A percentile compares a stretch with the other conserved stretches of the same genome.
Conservation (phyloP, 116 monocot genomes). For the Phalaenopsis hybrid region DNA sequence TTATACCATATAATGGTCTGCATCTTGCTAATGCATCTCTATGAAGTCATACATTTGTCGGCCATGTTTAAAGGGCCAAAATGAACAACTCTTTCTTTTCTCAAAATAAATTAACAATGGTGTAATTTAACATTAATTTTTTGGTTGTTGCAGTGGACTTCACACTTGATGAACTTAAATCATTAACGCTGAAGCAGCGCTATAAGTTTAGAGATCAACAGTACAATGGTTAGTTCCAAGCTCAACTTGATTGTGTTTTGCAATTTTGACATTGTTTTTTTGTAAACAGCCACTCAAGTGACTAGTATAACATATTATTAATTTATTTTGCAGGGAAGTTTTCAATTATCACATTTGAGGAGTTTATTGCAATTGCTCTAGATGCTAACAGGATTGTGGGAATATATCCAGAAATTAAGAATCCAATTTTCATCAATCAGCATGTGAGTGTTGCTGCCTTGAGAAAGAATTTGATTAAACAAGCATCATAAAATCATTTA, state of each 20-base stretch:
- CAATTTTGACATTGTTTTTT: neutral
- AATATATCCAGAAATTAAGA: constrained; percentile 96
- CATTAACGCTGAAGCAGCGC: constrained; percentile 69
- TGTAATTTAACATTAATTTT: neutral
- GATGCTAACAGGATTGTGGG: constrained; percentile 78
- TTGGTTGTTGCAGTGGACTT: constrained; percentile 63
- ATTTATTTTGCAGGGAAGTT: constrained; percentile 46
- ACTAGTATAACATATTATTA: neutral
- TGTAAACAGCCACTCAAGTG: neutral
- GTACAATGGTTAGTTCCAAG: constrained; percentile 71
- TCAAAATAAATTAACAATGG: neutral
- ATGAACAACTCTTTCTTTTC: neutral
- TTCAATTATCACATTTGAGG: constrained; percentile 84
- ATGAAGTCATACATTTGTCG: neutral
- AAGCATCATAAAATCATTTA: neutral
- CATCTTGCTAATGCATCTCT: neutral
- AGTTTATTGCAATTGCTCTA: constrained; percentile 77
- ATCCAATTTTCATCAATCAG: constrained; percentile 83
- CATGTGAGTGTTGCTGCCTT: constrained; percentile 49
- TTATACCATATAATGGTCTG: neutral
- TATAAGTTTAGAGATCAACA: constrained; percentile 76
- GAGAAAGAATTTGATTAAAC: neutral
- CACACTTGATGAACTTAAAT: constrained; percentile 71
- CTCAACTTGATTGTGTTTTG: neutral
- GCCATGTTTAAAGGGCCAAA: neutral